Evolutionary conservation across 441 rosid species (phyloP).

Genomic region (Kokia cookei): DNA sequence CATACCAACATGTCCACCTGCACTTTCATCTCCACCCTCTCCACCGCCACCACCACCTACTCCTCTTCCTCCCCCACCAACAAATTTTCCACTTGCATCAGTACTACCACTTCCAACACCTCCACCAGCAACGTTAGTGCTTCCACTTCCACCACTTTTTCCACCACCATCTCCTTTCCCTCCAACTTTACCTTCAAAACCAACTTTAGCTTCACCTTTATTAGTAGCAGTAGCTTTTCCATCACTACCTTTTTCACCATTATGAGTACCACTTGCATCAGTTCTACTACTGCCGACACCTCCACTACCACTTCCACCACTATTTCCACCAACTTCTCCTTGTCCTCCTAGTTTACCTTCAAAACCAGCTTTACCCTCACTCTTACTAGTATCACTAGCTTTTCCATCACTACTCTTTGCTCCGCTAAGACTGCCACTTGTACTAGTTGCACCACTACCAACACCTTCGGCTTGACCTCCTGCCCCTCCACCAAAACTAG

Average conservation of each 20-base stretch:
- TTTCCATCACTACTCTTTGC: neutral
- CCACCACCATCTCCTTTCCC: neutral
- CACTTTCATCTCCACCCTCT: neutral
- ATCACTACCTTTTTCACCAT: neutral
- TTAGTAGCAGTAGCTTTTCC: neutral
- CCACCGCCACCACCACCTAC: neutral
- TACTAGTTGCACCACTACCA: neutral
- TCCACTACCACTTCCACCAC: neutral
- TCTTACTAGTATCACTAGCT: too few species aligned
- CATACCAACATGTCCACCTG: neutral
- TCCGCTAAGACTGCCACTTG: neutral
- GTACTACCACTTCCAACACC: too few species aligned
- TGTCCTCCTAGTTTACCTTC: neutral
- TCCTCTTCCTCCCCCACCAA: neutral
- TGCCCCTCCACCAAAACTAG: neutral
- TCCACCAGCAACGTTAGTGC: neutral
- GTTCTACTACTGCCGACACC: neutral
- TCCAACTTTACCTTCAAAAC: neutral
- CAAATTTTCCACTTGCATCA: neutral
- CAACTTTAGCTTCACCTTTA: neutral
- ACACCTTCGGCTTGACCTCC: neutral
- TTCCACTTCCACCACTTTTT: neutral
- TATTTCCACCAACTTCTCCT: neutral
- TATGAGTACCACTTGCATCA: neutral
- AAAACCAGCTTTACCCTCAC: neutral